Evolutionary conservation across 441 rosid species (phyloP).

Genomic region (Theobroma grandiflorum): DNA sequence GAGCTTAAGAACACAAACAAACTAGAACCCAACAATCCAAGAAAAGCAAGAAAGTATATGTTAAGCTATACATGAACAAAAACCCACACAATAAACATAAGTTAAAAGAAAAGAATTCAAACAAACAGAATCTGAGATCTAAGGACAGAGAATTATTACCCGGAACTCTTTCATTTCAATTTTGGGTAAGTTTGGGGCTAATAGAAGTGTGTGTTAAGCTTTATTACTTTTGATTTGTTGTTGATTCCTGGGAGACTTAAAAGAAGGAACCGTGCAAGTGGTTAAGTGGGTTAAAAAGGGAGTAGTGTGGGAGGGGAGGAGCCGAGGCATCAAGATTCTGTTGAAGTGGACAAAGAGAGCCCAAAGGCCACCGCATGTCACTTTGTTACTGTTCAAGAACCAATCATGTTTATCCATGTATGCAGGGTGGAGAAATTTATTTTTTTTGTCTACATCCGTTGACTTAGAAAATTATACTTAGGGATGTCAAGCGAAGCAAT

Average conservation of each 20-base stretch:
- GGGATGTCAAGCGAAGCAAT: too few relatives aligned
- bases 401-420: slow-evolving; percentile 3
- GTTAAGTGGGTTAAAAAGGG: not conserved
- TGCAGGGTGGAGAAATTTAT: not conserved
- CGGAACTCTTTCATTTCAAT: not conserved
- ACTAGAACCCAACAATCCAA: not conserved
- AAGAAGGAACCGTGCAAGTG: not conserved
- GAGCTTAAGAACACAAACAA: not conserved
- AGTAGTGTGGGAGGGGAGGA: not conserved
- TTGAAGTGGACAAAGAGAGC: not conserved
- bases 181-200: not conserved
- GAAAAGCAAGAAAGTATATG: not conserved
- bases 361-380: not conserved
- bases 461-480: not conserved
- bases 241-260: slow-evolving; percentile 2
- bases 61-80: not conserved
- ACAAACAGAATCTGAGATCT: not conserved
- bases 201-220: not conserved
- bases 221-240: not conserved
- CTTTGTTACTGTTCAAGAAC: not conserved
- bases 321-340: not conserved
- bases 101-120: not conserved
- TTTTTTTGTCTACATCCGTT: not conserved
- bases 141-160: not conserved
- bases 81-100: not conserved